Evolutionary conservation across 148 eudicot species (phyloP).

Genomic region (Persicaria tinctoria): DNA sequence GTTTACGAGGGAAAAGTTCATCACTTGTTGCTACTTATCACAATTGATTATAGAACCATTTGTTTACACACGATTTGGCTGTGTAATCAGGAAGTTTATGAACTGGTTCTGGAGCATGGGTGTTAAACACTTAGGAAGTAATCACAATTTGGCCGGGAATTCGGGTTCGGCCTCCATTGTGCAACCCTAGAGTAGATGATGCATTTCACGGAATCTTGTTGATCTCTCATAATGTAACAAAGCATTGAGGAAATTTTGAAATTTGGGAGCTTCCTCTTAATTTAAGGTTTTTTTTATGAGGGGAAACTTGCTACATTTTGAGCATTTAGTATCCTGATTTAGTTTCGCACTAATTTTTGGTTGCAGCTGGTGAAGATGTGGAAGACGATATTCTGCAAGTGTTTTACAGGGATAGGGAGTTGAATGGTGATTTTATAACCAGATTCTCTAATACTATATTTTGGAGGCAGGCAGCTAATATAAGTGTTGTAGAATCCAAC

Average conservation of each 20-base stretch:
- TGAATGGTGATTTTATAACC: constrained; percentile 38
- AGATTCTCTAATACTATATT: constrained; percentile 29
- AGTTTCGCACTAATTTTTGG: constrained; percentile 9
- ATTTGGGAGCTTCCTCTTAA: background rate
- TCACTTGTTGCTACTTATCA: background rate
- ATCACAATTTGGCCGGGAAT: background rate
- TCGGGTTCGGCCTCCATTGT: background rate
- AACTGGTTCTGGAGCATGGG: background rate
- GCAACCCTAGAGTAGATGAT: background rate
- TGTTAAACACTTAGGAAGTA: background rate
- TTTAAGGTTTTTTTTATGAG: background rate
- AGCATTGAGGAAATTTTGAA: background rate
- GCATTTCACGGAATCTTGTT: background rate
- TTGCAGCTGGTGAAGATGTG: constrained; percentile 24
- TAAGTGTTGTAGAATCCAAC: constrained; percentile 7
- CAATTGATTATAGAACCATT: background rate
- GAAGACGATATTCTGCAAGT: constrained; percentile 36
- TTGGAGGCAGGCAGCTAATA: constrained; percentile 16
- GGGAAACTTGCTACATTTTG: background rate
- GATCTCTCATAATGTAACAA: background rate
- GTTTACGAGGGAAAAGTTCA: background rate
- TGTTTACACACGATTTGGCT: background rate
- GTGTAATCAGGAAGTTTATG: background rate
- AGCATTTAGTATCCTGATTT: constrained; percentile 2
- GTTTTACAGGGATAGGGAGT: constrained; percentile 35